Evolutionary conservation across 2,329 filamentous ascomycete genomes (phyloP).

Genomic region (Exophiala aquamarina): DNA sequence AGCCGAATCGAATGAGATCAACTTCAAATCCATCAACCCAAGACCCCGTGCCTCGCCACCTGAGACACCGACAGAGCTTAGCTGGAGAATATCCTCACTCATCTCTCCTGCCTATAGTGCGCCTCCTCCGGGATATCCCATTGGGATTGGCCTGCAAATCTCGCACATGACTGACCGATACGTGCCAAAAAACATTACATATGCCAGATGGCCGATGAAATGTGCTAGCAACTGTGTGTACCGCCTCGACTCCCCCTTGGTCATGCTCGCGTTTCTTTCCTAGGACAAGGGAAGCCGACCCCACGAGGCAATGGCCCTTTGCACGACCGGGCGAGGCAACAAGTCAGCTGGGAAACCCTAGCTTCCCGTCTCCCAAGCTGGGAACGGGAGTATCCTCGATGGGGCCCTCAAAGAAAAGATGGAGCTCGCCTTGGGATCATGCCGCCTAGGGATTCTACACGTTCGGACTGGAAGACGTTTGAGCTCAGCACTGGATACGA

Average conservation of each 20-base stretch:
- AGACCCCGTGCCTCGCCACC: too few species aligned
- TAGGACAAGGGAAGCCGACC: too few species aligned
- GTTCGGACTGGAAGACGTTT: not conserved
- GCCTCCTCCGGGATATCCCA: constrained; percentile 6
- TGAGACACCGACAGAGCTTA: too few species aligned
- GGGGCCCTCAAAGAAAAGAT: constrained; percentile 3
- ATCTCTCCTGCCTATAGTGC: constrained; percentile 20
- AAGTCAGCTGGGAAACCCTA: constrained; percentile 11
- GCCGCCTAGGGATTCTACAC: constrained; percentile 1
- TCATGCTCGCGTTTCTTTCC: too few species aligned
- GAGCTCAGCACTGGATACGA: constrained; percentile 17
- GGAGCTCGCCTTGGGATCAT: not conserved
- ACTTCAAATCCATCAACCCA: too few species aligned
- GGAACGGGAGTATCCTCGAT: constrained; percentile 17
- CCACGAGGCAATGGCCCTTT: constrained; percentile 6
- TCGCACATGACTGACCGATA: constrained; percentile 13
- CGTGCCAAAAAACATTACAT: not conserved
- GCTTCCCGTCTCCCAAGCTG: constrained; percentile 10
- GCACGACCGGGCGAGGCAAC: not conserved
- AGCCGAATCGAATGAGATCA: constrained; percentile 4
- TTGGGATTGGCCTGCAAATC: constrained; percentile 14
- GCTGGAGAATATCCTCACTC: too few species aligned
- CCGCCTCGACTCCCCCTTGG: too few species aligned
- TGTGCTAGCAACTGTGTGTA: too few species aligned
- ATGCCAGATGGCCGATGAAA: not conserved